phyloP scores from a whole-genome alignment of 192 early-diverging fungal genomes.

The Umbelopsis sp. region DNA sequence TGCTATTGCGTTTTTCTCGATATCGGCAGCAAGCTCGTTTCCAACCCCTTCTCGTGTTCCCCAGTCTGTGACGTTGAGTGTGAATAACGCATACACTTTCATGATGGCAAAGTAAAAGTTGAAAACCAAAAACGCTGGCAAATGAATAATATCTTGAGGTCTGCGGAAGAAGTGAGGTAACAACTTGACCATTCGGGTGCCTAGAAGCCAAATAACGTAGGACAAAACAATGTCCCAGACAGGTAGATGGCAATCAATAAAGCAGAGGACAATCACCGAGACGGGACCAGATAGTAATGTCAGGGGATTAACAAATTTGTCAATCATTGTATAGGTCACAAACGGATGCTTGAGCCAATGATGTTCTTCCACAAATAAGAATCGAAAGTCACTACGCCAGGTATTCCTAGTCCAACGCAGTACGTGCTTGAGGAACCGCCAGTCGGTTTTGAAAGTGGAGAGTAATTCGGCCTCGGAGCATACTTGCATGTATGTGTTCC shows the following conservation, averaged over 20 bases:
- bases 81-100: slow-evolving; percentile 62
- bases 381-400: slow-evolving; percentile 57
- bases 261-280: slow-evolving; percentile 45
- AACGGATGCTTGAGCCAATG: slow-evolving; percentile 59
- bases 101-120: slow-evolving; percentile 60
- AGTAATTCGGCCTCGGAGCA: slow-evolving; percentile 58
- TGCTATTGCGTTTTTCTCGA: slow-evolving; percentile 18
- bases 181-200: slow-evolving; percentile 58
- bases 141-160: slow-evolving; percentile 51
- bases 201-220: slow-evolving; percentile 55
- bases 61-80: slow-evolving; percentile 62
- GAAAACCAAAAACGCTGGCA: slow-evolving; percentile 58
- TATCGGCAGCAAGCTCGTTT: slow-evolving; percentile 35
- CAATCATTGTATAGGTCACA: slow-evolving; percentile 62
- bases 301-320: slow-evolving; percentile 64
- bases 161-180: slow-evolving; percentile 54
- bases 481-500: slow-evolving; percentile 61
- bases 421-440: slow-evolving; percentile 62
- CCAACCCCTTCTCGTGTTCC: slow-evolving; percentile 47
- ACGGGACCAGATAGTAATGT: slow-evolving; percentile 58
- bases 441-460: slow-evolving; percentile 68
- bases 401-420: slow-evolving; percentile 65
- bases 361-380: slow-evolving; percentile 52
- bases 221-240: slow-evolving; percentile 50
- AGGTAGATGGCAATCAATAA: slow-evolving; percentile 35